phyloP scores from a whole-genome alignment of 164 flowering plant species.

The Echeveria elegans region DNA sequence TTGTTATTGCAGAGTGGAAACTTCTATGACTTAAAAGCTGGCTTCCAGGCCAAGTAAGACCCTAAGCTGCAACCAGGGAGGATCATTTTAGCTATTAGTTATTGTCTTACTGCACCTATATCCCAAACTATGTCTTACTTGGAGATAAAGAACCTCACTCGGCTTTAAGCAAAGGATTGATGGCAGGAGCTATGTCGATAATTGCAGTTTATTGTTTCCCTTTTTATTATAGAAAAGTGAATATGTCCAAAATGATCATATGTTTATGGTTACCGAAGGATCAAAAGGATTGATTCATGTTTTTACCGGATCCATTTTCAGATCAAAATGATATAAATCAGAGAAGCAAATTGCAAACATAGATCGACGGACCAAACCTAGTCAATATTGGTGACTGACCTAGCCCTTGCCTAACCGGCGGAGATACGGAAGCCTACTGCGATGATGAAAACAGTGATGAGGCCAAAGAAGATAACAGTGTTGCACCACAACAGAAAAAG shows the following conservation, averaged over 20 bases:
- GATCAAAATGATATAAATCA: background rate
- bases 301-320: background rate
- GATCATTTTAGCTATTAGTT: background rate
- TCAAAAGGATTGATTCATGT: background rate
- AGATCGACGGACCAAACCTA: background rate
- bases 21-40: conserved; percentile 1
- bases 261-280: background rate
- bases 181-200: conserved; percentile 4
- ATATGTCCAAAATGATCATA: background rate
- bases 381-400: background rate
- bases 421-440: conserved; percentile 48
- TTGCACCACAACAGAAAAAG: conserved; percentile 39
- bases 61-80: background rate
- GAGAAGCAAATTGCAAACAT: background rate
- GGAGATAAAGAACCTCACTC: conserved; percentile 5
- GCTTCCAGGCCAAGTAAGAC: background rate
- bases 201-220: background rate
- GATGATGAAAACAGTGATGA: conserved; percentile 36
- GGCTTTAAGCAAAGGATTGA: background rate
- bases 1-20: background rate
- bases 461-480: conserved; percentile 34
- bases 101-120: background rate
- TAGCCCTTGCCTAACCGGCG: conserved; percentile 17
- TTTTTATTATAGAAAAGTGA: background rate
- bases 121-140: background rate